phyloP scores from a whole-genome alignment of 306 rosid species.

The Cicer arietinum region DNA sequence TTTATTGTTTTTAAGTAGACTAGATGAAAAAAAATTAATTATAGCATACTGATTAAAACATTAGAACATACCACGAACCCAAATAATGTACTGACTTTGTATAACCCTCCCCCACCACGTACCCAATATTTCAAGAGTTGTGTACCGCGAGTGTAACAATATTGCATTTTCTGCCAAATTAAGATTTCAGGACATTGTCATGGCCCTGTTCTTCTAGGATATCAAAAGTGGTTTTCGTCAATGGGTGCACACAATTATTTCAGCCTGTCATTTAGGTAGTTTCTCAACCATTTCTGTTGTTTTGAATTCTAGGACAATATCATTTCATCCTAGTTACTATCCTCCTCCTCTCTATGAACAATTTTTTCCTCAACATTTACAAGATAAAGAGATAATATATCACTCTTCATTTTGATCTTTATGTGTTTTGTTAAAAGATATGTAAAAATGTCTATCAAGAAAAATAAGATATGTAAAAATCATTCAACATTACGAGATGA shows the following conservation, averaged over 20 bases:
- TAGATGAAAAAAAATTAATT: too few relatives aligned
- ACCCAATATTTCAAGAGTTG: too few relatives aligned
- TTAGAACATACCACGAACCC: too few relatives aligned
- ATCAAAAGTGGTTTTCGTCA: not conserved
- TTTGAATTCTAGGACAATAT: slow-evolving; percentile 13
- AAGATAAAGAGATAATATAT: slow-evolving; percentile 26
- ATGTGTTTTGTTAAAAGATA: not conserved
- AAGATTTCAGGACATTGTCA: slow-evolving; percentile 1
- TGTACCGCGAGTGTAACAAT: not conserved
- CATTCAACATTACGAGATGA: not conserved
- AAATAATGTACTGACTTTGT: too few relatives aligned
- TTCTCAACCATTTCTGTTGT: slow-evolving; percentile 21
- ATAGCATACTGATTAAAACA: too few relatives aligned
- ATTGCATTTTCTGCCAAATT: slow-evolving; percentile 17
- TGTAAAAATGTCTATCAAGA: not conserved
- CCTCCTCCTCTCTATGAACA: slow-evolving; percentile 24
- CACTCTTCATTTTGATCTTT: slow-evolving; percentile 14
- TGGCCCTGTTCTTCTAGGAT: slow-evolving; percentile 19
- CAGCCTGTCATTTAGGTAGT: slow-evolving; percentile 16
- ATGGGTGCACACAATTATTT: not conserved
- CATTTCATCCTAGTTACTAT: slow-evolving; percentile 20
- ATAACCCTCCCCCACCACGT: too few relatives aligned
- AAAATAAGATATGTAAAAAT: slow-evolving; percentile 12
- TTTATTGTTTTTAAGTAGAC: too few relatives aligned
- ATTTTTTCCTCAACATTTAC: slow-evolving; percentile 22